These are phyloP conservation scores for Pseudogymnoascus sp. DNA, from an alignment of 2,329 filamentous ascomycete genomes.

Conservation along the genomic window DNA sequence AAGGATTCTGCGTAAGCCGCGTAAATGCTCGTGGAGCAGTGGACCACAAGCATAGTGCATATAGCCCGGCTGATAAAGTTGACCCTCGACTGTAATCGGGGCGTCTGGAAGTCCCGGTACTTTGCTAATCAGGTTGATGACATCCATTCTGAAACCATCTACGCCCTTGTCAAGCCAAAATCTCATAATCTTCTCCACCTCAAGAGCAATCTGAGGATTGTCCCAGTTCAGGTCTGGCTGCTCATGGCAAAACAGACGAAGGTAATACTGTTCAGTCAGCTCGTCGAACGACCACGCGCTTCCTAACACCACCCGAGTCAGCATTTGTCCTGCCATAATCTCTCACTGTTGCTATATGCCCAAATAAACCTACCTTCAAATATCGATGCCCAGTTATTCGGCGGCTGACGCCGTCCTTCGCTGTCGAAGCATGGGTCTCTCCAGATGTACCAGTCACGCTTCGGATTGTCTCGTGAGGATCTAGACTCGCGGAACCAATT, in stretches of 20 bases:
- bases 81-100: slow-evolving; percentile 32
- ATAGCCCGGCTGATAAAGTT: slow-evolving; percentile 36
- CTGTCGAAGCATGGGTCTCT: slow-evolving; percentile 29
- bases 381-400: slow-evolving; percentile 37
- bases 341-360: slow-evolving; percentile 20
- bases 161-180: slow-evolving; percentile 64
- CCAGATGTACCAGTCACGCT: slow-evolving; percentile 61
- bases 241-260: slow-evolving; percentile 55
- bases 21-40: slow-evolving; percentile 43
- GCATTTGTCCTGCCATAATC: slow-evolving; percentile 32
- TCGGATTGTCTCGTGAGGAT: slow-evolving; percentile 37
- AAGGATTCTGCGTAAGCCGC: slow-evolving; percentile 38
- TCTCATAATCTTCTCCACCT: slow-evolving; percentile 59
- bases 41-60: slow-evolving; percentile 45
- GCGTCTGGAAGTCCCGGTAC: slow-evolving; percentile 47
- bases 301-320: slow-evolving; percentile 12
- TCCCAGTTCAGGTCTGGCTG: slow-evolving; percentile 78
- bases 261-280: slow-evolving; percentile 42
- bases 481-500: slow-evolving; percentile 49
- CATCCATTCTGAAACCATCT: slow-evolving; percentile 54
- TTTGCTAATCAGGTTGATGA: slow-evolving; percentile 60
- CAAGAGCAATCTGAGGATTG: slow-evolving; percentile 53
- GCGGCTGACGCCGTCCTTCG: slow-evolving; percentile 30
- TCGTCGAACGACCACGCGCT: slow-evolving; percentile 47
- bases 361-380: slow-evolving; percentile 36